Base-by-base conservation (phyloP, 768 basidiomycete species). In the Brasilioporus rufonigricans region DNA sequence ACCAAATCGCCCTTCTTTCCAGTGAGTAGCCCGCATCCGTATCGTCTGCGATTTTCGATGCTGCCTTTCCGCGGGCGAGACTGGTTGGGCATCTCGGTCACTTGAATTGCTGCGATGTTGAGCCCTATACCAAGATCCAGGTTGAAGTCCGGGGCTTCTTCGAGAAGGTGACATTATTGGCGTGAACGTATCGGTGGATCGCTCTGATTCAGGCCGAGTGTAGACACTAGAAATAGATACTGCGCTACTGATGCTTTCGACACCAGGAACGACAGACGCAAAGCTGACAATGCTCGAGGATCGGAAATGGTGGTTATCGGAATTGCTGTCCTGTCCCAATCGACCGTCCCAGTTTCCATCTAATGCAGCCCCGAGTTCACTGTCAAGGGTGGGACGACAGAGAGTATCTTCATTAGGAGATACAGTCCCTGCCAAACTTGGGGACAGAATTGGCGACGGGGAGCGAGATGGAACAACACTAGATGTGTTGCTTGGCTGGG, bases 281-380 rank as follows among this genome's bases (percentile, higher is more conserved):
- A 86, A 64, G 55, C 81, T 79, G 57, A 77, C 80, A 18, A 88
- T 71, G 59, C 87, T 89, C 39, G 74, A 77, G 8, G 77, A 75
- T 26, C 81, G 77, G 47, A 81, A 70, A 56, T 81, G 84, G 56
- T 74, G 70, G 48, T 76, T 74, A 19, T 65, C 69, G 16, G 68
- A 61, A 48, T 69, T 68, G 14, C 62, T 62, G 21, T 33, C 54
- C 29, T 49, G 57, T 41, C 44, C 59, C 24, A 32, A 5, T 14
- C 13, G 46, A 7, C 21, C 33, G 7, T 59, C 51, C 67, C 67
- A 69, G 14, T 45, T 53, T 1, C 60, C 65, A 33, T 70, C 67
- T 70, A 77, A 80, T 56, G 77, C 77, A 16, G 77, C 76, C 5
- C 80, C 84, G 1, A 91, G 74, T 67, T 89, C 85, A 49, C 76